Conservation (phyloP, 305 asterid species). For the Fraxinus dipetala region DNA sequence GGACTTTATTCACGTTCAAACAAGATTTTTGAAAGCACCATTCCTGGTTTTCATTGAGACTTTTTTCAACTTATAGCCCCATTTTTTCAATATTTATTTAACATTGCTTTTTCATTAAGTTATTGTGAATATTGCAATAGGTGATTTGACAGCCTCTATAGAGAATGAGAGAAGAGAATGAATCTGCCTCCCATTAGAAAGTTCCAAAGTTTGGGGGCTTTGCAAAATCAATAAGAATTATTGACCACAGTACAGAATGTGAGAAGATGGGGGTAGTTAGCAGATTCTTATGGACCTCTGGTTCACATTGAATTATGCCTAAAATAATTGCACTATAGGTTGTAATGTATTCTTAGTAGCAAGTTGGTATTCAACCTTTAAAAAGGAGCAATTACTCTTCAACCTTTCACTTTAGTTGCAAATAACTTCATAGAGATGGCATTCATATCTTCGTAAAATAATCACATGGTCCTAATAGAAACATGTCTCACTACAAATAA, state of each 20-base stretch:
- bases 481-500: neutral
- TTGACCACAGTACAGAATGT: neutral
- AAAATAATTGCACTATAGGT: neutral
- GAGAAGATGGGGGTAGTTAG: conserved; percentile 5
- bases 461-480: neutral
- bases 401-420: neutral
- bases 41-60: neutral
- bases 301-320: conserved; percentile 34
- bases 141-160: neutral
- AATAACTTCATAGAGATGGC: neutral
- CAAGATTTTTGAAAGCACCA: neutral
- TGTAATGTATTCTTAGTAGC: neutral
- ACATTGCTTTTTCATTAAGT: neutral
- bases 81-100: neutral
- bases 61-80: neutral
- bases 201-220: conserved; percentile 37
- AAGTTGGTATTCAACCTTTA: neutral
- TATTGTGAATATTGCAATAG: neutral
- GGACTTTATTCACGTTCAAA: conserved; percentile 12
- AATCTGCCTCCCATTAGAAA: conserved; percentile 16
- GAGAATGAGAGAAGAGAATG: neutral
- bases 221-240: conserved; percentile 13
- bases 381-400: neutral
- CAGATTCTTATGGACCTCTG: conserved; percentile 25
- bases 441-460: neutral